phyloP scores from a whole-genome alignment of 208 protist species.

The Vickermania spadyakhi region DNA sequence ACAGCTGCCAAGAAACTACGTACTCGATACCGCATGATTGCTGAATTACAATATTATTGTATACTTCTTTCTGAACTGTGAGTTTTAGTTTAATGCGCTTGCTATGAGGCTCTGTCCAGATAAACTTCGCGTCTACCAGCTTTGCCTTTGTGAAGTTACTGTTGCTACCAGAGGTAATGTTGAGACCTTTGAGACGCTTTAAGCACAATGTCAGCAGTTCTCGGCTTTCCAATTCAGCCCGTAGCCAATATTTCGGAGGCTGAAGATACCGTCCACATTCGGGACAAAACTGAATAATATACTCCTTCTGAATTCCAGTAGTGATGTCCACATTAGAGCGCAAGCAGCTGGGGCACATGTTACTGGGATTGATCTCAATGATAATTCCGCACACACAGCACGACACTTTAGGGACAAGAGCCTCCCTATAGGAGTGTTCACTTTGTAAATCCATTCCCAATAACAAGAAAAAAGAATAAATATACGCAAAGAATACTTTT shows the following conservation, averaged over 20 bases:
- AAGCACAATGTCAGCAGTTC: conserved; percentile 98
- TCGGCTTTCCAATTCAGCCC: conserved; percentile 94
- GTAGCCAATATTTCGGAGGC: conserved; percentile 95
- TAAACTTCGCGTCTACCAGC: conserved; percentile 97
- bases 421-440: conserved; percentile 17
- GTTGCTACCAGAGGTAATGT: conserved; percentile 87
- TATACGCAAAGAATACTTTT: conserved; percentile 2
- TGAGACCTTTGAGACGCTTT: conserved; percentile 94
- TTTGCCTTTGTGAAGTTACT: conserved; percentile 89
- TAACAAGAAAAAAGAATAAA: conserved; percentile 9
- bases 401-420: conserved; percentile 74
- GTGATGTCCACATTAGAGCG: conserved; percentile 97
- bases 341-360: conserved; percentile 99
- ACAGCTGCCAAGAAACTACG: conserved; percentile 95
- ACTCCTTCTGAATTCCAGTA: conserved; percentile 95
- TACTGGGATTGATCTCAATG: conserved; percentile 96
- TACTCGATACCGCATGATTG: conserved; percentile 97
- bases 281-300: conserved; percentile 92
- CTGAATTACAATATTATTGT: conserved; percentile 94
- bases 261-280: conserved; percentile 94
- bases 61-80: conserved; percentile 98
- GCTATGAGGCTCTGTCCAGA: conserved; percentile 99
- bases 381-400: conserved; percentile 95
- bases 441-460: conserved; percentile 38
- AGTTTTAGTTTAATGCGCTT: conserved; percentile 97